These are phyloP conservation scores for Ceriops zippeliana DNA, from an alignment of 345 rosid species.

Conservation along the genomic window DNA sequence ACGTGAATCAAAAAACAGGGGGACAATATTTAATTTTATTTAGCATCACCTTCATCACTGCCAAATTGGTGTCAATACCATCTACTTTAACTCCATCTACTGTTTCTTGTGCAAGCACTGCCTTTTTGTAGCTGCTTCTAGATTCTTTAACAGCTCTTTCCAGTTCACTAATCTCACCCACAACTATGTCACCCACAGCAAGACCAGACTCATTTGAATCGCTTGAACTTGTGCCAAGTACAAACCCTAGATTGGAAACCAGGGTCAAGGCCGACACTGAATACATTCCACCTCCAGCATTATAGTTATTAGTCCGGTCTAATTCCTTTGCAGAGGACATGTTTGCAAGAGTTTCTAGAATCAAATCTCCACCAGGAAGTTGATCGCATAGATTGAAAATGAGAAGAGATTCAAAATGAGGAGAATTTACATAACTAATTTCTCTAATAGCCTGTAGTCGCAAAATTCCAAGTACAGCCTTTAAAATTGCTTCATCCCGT, in stretches of 20 bases:
- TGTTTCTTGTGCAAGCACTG: constrained; percentile 74
- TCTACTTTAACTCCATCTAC: constrained; percentile 88
- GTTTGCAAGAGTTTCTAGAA: constrained; percentile 81
- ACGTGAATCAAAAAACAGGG: not conserved
- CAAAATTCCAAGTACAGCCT: constrained; percentile 81
- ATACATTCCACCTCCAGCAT: constrained; percentile 52
- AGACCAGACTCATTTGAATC: constrained; percentile 47
- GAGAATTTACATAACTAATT: constrained; percentile 36
- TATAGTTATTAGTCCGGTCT: constrained; percentile 39
- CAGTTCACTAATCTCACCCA: constrained; percentile 76
- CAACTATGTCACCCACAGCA: constrained; percentile 76
- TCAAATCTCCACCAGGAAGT: constrained; percentile 93
- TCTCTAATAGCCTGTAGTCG: constrained; percentile 84
- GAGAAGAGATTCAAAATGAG: constrained; percentile 54
- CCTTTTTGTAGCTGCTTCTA: constrained; percentile 70
- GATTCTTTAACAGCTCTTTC: constrained; percentile 81
- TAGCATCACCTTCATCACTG: constrained; percentile 88
- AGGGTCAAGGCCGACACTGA: constrained; percentile 69
- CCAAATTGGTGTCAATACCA: constrained; percentile 92
- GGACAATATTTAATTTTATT: not conserved
- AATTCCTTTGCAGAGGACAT: constrained; percentile 53
- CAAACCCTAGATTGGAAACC: constrained; percentile 78
- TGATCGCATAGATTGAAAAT: constrained; percentile 89
- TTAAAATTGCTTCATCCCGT: constrained; percentile 71
- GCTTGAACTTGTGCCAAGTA: constrained; percentile 57